Percentiles rank a stretch among this genome's conserved stretches.
Conservation (phyloP, 208 protist genomes). For the Acanthamoeba lugdunensis region DNA sequence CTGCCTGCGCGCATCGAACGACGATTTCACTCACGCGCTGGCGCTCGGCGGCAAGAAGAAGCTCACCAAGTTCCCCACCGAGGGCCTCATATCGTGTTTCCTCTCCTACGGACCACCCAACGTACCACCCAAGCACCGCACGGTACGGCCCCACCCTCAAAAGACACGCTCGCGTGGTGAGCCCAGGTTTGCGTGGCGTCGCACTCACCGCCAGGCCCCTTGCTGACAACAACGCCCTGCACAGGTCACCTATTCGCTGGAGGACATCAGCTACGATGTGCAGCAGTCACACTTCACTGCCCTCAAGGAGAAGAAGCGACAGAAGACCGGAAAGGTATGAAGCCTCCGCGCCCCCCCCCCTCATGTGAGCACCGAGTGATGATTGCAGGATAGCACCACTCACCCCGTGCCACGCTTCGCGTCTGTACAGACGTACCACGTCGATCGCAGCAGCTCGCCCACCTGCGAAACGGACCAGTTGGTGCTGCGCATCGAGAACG, state of each 20-base stretch:
- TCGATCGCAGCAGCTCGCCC: slow-evolving; percentile 50
- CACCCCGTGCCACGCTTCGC: neutral
- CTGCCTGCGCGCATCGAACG: neutral
- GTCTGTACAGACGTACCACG: slow-evolving; percentile 6
- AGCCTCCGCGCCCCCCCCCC: neutral
- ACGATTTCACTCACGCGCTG: neutral
- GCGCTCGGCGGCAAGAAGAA: slow-evolving; percentile 46
- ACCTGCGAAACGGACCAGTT: slow-evolving; percentile 49
- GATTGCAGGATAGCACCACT: no score
- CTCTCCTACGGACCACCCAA: neutral
- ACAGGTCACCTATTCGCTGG: neutral
- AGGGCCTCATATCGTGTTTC: slow-evolving; percentile 49
- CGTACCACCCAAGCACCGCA: neutral
- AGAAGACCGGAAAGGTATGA: slow-evolving; percentile 34
- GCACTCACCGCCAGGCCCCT: neutral
- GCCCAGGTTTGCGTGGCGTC: no score
- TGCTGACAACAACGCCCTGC: neutral
- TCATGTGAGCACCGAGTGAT: no score
- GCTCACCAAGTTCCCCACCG: slow-evolving; percentile 11
- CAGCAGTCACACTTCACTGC: neutral
- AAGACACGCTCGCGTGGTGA: neutral
- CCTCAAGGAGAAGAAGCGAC: neutral
- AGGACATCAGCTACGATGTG: slow-evolving; percentile 65
- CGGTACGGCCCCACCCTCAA: neutral
- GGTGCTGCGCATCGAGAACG: slow-evolving; percentile 47